Conservation (phyloP, 202 grass and related monocot species). For the Saccharum hybrid region DNA sequence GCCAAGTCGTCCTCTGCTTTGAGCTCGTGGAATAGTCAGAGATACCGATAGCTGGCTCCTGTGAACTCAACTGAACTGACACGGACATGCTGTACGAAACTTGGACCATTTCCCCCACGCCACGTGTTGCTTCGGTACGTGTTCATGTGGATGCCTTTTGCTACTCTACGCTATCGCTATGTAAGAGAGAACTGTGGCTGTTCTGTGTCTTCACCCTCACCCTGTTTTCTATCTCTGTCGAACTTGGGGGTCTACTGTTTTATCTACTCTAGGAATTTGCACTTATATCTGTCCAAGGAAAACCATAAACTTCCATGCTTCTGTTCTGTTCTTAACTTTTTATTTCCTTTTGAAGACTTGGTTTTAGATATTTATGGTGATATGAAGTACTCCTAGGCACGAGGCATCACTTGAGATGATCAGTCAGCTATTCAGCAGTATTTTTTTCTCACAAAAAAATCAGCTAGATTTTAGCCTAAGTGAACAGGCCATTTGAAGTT, state of each 20-base stretch:
- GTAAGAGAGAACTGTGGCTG: conserved; percentile 7
- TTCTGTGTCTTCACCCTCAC: conserved; percentile 36
- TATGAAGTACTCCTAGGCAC: not conserved
- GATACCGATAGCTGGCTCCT: conserved; percentile 45
- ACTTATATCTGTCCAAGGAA: not conserved
- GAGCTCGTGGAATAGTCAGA: conserved; percentile 49
- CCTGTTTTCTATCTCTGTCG: conserved; percentile 2
- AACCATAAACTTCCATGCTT: not conserved
- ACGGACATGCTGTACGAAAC: conserved; percentile 53
- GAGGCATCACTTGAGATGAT: not conserved
- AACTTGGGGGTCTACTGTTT: not conserved
- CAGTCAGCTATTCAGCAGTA: no score
- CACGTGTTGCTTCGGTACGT: conserved; percentile 49
- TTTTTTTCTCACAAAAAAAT: no score
- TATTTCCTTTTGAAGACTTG: not conserved
- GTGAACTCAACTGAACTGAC: conserved; percentile 59
- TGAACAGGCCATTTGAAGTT: no score
- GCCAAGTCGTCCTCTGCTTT: conserved; percentile 53
- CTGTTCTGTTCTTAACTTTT: not conserved
- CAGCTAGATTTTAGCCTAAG: no score
- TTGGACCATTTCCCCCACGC: conserved; percentile 34
- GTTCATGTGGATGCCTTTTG: conserved; percentile 21
- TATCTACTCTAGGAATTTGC: conserved; percentile 20
- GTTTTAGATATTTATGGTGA: not conserved
- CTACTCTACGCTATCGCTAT: conserved; percentile 20